phyloP scores from a whole-genome alignment of 257 asterid genomes.

The Plectranthus barbatus region DNA sequence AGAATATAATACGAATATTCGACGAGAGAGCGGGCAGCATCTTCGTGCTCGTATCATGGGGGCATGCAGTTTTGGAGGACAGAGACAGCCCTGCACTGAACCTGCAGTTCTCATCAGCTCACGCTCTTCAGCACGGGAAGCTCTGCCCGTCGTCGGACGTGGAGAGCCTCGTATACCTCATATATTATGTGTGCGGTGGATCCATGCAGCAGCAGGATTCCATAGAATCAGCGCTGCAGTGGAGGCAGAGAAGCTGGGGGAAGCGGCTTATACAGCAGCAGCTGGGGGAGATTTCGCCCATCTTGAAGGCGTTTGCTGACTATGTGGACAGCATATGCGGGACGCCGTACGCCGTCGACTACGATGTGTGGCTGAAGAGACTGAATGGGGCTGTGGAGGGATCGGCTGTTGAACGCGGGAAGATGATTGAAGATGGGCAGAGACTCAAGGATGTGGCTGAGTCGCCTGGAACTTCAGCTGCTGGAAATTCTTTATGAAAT shows the following conservation, averaged over 20 bases:
- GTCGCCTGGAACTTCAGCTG: slow-evolving; percentile 49
- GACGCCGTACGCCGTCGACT: slow-evolving; percentile 68
- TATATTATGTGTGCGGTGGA: slow-evolving; percentile 56
- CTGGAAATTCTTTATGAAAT: slow-evolving; percentile 32
- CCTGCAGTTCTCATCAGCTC: slow-evolving; percentile 56
- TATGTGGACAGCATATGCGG: slow-evolving; percentile 66
- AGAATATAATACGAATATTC: slow-evolving; percentile 35
- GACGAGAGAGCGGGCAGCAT: slow-evolving; percentile 18
- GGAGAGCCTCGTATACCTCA: slow-evolving; percentile 64
- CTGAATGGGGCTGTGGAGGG: slow-evolving; percentile 43
- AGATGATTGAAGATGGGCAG: slow-evolving; percentile 31
- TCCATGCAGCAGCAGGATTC: slow-evolving; percentile 55
- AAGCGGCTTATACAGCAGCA: slow-evolving; percentile 53
- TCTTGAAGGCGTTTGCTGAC: slow-evolving; percentile 71
- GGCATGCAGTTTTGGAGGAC: slow-evolving; percentile 72
- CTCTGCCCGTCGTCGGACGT: slow-evolving; percentile 74
- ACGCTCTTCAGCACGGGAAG: slow-evolving; percentile 75
- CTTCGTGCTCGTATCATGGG: slow-evolving; percentile 65
- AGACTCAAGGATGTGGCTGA: slow-evolving; percentile 41
- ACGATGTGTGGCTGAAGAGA: slow-evolving; percentile 64
- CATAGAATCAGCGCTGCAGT: slow-evolving; percentile 63
- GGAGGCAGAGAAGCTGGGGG: slow-evolving; percentile 68
- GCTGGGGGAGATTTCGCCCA: slow-evolving; percentile 60
- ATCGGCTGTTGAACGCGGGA: slow-evolving; percentile 39
- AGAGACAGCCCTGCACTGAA: slow-evolving; percentile 65